Conservation (phyloP, 2,329 filamentous ascomycete species). For the Mycosphaerella arachidis region DNA sequence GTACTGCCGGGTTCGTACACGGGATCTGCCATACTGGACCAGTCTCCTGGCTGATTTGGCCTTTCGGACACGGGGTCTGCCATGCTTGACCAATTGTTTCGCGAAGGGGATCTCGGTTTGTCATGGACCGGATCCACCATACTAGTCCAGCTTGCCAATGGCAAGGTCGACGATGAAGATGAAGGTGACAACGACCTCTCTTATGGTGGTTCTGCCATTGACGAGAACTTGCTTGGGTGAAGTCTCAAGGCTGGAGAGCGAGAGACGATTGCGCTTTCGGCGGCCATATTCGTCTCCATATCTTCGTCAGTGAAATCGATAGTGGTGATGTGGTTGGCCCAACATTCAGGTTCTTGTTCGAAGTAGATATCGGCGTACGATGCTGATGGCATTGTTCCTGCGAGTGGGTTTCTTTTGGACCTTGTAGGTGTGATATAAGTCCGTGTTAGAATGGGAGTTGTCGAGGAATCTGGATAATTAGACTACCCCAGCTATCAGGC, state of each 20-base stretch:
- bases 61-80: too few relatives aligned
- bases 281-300: neutral
- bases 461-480: neutral
- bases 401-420: neutral
- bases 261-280: neutral
- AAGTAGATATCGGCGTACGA: neutral
- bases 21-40: too few relatives aligned
- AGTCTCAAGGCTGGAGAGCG: neutral
- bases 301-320: neutral
- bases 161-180: neutral
- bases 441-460: too few relatives aligned
- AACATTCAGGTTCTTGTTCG: neutral
- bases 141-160: neutral
- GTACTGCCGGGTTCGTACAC: too few relatives aligned
- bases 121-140: too few relatives aligned
- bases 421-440: neutral
- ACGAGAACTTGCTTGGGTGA: neutral
- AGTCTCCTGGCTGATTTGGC: too few relatives aligned
- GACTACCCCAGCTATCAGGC: neutral
- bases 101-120: too few relatives aligned
- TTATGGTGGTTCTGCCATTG: neutral
- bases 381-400: neutral
- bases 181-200: neutral
- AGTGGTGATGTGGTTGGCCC: neutral
- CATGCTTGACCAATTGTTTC: too few relatives aligned